A percentile compares a stretch with the other conserved stretches of the same genome.
phyloP scores from a whole-genome alignment of 1,284 basidiomycete genomes.

The Boletus austroedulis region DNA sequence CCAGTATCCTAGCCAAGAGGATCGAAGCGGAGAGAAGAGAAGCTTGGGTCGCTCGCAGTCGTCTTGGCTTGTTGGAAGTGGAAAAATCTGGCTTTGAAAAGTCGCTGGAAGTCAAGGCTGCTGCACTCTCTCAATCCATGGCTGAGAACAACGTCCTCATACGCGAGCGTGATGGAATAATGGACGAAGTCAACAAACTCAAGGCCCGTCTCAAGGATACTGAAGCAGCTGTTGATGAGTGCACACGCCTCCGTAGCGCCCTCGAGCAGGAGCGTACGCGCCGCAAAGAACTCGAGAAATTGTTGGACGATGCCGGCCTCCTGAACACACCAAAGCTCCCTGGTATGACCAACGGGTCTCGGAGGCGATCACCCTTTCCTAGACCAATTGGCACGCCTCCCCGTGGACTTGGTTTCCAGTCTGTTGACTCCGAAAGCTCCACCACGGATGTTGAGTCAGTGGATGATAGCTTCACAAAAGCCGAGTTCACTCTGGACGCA shows the following conservation, averaged over 20 bases:
- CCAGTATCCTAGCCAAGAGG: slow-evolving; percentile 53
- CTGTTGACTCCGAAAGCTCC: slow-evolving; percentile 60
- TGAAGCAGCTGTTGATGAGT: slow-evolving; percentile 36
- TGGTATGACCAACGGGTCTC: slow-evolving; percentile 9
- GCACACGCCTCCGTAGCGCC: slow-evolving; percentile 32
- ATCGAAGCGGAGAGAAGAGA: slow-evolving; percentile 71
- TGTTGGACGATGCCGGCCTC: slow-evolving; percentile 42
- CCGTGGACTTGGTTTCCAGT: slow-evolving; percentile 54
- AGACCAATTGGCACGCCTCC: slow-evolving; percentile 26
- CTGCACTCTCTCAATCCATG: slow-evolving; percentile 34
- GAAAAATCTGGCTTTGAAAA: slow-evolving; percentile 58
- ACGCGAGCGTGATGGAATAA: slow-evolving; percentile 34
- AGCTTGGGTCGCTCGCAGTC: slow-evolving; percentile 71
- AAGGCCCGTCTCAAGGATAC: slow-evolving; percentile 35
- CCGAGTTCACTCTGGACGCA: slow-evolving; percentile 49
- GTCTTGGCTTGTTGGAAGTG: slow-evolving; percentile 57
- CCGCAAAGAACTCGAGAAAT: slow-evolving; percentile 42
- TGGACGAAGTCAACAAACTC: slow-evolving; percentile 37
- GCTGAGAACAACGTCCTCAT: slow-evolving; percentile 36
- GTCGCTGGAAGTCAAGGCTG: slow-evolving; percentile 43
- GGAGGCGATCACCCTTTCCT: slow-evolving; percentile 15
- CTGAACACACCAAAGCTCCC: slow-evolving; percentile 30
- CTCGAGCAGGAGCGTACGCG: slow-evolving; percentile 40
- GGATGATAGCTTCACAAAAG: slow-evolving; percentile 41
- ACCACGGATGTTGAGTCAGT: slow-evolving; percentile 63